Evolutionary conservation across 176 grass and related monocot genomes (phyloP), one percentile per base, ranked within the genome.

Genomic region (Triticum urartu): DNA sequence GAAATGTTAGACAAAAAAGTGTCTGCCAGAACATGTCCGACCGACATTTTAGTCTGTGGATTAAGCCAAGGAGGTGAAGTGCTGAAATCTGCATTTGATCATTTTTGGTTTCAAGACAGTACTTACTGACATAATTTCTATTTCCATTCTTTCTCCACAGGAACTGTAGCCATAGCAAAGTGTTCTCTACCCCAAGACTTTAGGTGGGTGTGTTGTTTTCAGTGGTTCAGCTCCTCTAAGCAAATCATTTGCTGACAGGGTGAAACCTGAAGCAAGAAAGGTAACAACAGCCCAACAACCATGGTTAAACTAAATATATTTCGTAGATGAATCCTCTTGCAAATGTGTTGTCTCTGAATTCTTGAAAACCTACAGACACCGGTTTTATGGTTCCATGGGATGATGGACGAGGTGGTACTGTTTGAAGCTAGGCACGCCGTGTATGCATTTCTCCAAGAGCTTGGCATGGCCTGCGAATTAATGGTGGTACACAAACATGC

Each of bases 371-470:
- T 86, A 28, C 58, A 92, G 94, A 97, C 94, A n/a, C 94, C 94
- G 7, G 80, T 92, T 11, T 85, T 97, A 22, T 92, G 94, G 94
- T 90, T 91, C 72, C 90, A 97, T 81, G 94, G 94, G 32, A 89
- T 88, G 87, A 83, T 87, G 13, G 94, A 97, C 79, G 68, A 47
- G 6, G 1, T 86, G 30, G 92, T 97, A 14, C 83, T 91, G 21
- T 89, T 94, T 54, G 80, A 92, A 89, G 87, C 90, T 4, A 90
- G 86, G 7, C 82, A 94, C 60, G 80, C 86, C 48, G 94, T 88
- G 3, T 86, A 61, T 22, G 34, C 81, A 47, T 92, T 97, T 85
- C 86, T 97, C 33, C 74, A 85, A 71, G 77, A 90, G 38, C 85
- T 94, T 83, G 92, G 92, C 34, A 91, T 94, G 79, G 62, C 25